These are phyloP conservation scores for Sclerotinia subarctica DNA, from an alignment of 2,329 filamentous ascomycete species.

Conservation along the genomic window DNA sequence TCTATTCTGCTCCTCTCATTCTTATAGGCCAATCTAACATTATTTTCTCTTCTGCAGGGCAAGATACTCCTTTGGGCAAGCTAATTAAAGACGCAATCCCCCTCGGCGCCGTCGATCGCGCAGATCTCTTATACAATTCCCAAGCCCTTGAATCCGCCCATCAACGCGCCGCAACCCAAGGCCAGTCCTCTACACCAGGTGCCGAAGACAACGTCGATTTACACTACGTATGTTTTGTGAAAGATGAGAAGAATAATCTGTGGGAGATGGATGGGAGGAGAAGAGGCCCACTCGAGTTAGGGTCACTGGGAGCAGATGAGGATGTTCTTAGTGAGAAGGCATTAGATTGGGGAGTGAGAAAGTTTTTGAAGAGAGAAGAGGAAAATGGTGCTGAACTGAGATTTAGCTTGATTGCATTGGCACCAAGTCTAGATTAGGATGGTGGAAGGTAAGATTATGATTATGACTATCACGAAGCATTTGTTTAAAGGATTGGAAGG, in stretches of 20 bases:
- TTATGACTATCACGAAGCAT: slow-evolving; percentile 2
- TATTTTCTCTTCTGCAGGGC: slow-evolving; percentile 33
- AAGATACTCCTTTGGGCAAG: slow-evolving; percentile 48
- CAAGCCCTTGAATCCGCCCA: slow-evolving; percentile 76
- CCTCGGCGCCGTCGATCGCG: slow-evolving; percentile 63
- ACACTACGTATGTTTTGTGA: slow-evolving; percentile 94
- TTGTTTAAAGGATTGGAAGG: neutral
- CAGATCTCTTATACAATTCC: slow-evolving; percentile 75
- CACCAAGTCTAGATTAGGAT: slow-evolving; percentile 29
- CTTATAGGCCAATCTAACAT: slow-evolving; percentile 40
- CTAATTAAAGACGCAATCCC: slow-evolving; percentile 70
- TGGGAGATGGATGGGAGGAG: slow-evolving; percentile 72
- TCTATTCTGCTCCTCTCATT: slow-evolving; percentile 36
- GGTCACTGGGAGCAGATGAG: slow-evolving; percentile 53
- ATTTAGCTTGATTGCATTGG: slow-evolving; percentile 36
- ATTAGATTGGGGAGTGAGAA: slow-evolving; percentile 59
- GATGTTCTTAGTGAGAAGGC: slow-evolving; percentile 76
- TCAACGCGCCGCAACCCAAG: slow-evolving; percentile 80
- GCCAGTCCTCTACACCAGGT: slow-evolving; percentile 66
- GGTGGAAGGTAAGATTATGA: slow-evolving; percentile 3
- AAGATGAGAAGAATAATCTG: slow-evolving; percentile 61
- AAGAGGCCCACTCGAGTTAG: slow-evolving; percentile 53
- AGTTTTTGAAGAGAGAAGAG: slow-evolving; percentile 41
- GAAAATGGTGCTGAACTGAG: slow-evolving; percentile 33
- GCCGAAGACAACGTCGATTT: slow-evolving; percentile 78